Conservation (phyloP, 2,329 filamentous ascomycete genomes). For the Byssochlamys sp. region DNA sequence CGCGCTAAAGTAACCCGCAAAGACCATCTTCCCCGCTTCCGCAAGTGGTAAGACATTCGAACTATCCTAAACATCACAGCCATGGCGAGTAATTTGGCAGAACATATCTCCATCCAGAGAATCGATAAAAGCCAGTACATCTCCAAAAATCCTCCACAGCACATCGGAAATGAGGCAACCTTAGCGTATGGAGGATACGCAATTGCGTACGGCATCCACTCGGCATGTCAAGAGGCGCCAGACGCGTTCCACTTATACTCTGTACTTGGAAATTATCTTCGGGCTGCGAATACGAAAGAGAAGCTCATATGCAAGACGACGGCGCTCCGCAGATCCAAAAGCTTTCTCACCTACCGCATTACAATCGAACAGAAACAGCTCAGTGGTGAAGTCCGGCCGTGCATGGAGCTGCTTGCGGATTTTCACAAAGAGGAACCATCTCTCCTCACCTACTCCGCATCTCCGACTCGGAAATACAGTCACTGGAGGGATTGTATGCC, state of each 20-base stretch:
- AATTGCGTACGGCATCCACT: constrained; percentile 32
- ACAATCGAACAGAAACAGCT: constrained; percentile 35
- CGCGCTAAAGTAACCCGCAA: not conserved
- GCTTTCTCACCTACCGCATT: constrained; percentile 41
- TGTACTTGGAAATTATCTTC: constrained; percentile 38
- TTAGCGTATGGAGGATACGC: constrained; percentile 42
- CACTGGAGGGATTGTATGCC: constrained; percentile 16
- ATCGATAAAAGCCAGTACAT: not conserved
- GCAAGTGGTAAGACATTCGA: not conserved
- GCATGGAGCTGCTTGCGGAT: constrained; percentile 38
- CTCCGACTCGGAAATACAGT: constrained; percentile 24
- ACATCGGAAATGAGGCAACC: constrained; percentile 24
- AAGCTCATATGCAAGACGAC: constrained; percentile 30
- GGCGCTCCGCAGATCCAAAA: constrained; percentile 35
- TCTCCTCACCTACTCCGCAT: constrained; percentile 30
- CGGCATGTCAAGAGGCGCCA: constrained; percentile 33
- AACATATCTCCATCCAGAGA: constrained; percentile 2
- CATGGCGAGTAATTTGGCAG: not conserved
- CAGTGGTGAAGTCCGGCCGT: constrained; percentile 28
- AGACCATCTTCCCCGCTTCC: not conserved
- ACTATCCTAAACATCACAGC: not conserved
- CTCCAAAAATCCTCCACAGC: constrained; percentile 7
- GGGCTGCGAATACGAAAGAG: constrained; percentile 35
- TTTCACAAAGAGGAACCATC: constrained; percentile 38
- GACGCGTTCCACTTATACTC: constrained; percentile 37